phyloP scores from a whole-genome alignment of 768 basidiomycete species.

The Boletus insuetus region DNA sequence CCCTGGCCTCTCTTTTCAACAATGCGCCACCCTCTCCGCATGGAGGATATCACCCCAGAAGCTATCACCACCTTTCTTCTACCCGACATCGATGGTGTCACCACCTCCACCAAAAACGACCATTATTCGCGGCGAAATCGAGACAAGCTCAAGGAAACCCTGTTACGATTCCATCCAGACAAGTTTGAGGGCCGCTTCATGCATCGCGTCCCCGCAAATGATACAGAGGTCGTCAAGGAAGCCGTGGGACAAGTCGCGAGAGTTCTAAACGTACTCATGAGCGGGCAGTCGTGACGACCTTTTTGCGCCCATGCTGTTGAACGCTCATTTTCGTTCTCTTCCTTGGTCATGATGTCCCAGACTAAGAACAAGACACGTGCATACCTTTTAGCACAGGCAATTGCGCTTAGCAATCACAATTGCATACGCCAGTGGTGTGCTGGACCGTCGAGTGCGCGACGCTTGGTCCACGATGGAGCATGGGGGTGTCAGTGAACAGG shows the following conservation, averaged over 20 bases:
- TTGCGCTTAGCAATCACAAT: no score
- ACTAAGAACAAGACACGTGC: no score
- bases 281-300: slow-evolving; percentile 12
- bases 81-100: slow-evolving; percentile 18
- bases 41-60: slow-evolving; percentile 54
- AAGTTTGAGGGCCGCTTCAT: slow-evolving; percentile 78
- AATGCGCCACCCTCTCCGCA: slow-evolving; percentile 13
- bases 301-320: no score
- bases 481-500: no score
- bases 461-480: no score
- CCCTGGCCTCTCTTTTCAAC: slow-evolving; percentile 62
- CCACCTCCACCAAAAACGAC: slow-evolving; percentile 7
- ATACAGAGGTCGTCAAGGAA: slow-evolving; percentile 51
- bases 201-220: slow-evolving; percentile 43
- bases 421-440: no score
- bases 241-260: slow-evolving; percentile 64
- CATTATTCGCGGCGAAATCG: slow-evolving; percentile 45
- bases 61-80: slow-evolving; percentile 60
- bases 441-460: no score
- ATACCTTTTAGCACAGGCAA: no score
- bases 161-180: slow-evolving; percentile 77
- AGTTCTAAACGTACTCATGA: slow-evolving; percentile 57
- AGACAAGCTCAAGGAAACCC: slow-evolving; percentile 63
- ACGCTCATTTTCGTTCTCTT: no score
- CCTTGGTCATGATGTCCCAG: no score